Conservation (phyloP, 1,139 yeast genomes). For the Candida tropicalis region DNA sequence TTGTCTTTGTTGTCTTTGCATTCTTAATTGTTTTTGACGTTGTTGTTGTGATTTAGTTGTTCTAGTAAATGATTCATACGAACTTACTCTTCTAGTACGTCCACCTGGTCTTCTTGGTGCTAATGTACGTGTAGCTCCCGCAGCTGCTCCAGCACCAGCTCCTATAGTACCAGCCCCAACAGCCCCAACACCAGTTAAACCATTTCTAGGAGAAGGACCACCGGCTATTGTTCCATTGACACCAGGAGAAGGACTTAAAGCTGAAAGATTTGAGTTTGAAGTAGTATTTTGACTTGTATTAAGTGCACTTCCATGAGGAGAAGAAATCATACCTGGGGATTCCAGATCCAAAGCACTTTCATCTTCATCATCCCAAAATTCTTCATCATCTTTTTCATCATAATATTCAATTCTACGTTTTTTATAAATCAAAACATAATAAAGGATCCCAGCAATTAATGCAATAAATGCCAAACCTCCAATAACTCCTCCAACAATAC, state of each 20-base stretch:
- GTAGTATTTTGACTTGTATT: slow-evolving; percentile 3
- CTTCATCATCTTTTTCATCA: slow-evolving; percentile 12
- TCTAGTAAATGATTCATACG: slow-evolving; percentile 49
- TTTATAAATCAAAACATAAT: slow-evolving; percentile 35
- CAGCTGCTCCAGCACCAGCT: background rate
- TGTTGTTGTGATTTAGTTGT: slow-evolving; percentile 23
- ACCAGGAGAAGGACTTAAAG: background rate
- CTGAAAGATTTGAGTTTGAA: slow-evolving; percentile 2
- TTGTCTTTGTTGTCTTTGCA: slow-evolving; percentile 12
- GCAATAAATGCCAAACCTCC: slow-evolving; percentile 51
- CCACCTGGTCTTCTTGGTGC: slow-evolving; percentile 11
- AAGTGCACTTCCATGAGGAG: background rate
- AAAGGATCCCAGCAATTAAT: slow-evolving; percentile 33
- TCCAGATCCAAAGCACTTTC: slow-evolving; percentile 2
- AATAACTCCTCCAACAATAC: slow-evolving; percentile 65
- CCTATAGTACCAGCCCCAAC: background rate
- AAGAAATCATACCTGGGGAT: slow-evolving; percentile 2
- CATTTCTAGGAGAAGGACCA: slow-evolving; percentile 3
- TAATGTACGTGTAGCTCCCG: background rate
- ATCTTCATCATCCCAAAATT: slow-evolving; percentile 22
- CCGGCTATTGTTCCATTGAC: background rate
- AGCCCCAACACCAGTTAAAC: slow-evolving; percentile 2
- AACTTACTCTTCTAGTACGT: slow-evolving; percentile 35
- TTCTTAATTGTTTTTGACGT: slow-evolving; percentile 17
- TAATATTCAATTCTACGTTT: slow-evolving; percentile 30